Evolutionary conservation across 768 basidiomycete species (phyloP).

Genomic region (Lentinula aciculospora): DNA sequence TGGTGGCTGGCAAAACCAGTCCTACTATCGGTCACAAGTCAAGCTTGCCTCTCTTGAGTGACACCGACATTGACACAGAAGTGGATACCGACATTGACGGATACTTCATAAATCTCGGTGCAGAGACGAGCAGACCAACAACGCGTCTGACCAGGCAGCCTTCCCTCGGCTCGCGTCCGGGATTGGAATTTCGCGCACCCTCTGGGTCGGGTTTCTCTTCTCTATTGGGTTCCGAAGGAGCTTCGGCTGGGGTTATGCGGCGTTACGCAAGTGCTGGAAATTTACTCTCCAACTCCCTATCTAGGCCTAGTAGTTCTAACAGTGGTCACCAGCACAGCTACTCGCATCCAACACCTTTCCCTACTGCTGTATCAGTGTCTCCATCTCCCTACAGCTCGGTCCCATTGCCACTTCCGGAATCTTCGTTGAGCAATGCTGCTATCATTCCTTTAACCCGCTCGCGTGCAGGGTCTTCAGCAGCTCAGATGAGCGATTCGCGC

Average conservation of each 20-base stretch:
- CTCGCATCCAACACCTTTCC: constrained; percentile 2
- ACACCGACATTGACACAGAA: not conserved
- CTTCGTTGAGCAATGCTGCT: not conserved
- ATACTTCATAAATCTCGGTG: not conserved
- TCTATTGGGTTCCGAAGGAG: not conserved
- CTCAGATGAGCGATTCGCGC: not conserved
- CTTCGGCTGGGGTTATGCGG: not conserved
- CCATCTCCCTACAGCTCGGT: not conserved
- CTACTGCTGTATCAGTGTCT: not conserved
- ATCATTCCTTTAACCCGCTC: not conserved
- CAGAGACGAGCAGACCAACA: not conserved
- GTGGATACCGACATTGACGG: not conserved
- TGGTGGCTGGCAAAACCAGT: constrained; percentile 1
- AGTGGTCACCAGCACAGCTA: constrained; percentile 3
- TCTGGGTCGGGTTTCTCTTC: not conserved
- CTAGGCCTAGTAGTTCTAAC: not conserved
- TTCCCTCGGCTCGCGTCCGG: constrained; percentile 2
- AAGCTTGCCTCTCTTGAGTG: constrained; percentile 1
- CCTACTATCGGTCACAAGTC: not conserved
- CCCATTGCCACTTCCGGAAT: not conserved
- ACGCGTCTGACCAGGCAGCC: constrained; percentile 1
- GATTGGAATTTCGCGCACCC: not conserved
- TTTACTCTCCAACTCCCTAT: not conserved
- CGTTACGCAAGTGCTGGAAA: constrained; percentile 6
- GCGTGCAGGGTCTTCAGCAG: not conserved